phyloP scores from a whole-genome alignment of 2,329 filamentous ascomycete species.

The Phialocephala sp. region DNA sequence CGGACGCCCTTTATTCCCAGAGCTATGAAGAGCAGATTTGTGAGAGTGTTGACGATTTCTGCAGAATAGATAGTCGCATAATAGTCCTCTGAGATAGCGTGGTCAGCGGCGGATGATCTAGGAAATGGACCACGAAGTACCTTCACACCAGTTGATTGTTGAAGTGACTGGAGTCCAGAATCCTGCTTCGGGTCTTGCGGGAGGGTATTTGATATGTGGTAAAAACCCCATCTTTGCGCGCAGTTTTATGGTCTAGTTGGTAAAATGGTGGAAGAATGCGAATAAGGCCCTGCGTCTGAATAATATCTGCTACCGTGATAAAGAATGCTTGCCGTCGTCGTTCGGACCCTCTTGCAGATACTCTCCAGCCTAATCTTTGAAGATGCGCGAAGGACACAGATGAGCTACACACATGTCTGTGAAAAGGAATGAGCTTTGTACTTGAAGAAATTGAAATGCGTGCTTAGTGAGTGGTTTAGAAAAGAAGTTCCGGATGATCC shows the following conservation, averaged over 20 bases:
- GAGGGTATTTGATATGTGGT: conserved; percentile 44
- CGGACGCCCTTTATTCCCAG: conserved; percentile 77
- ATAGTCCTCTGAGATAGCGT: conserved; percentile 62
- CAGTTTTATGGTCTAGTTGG: neutral
- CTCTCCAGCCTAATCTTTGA: conserved; percentile 7
- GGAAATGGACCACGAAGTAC: conserved; percentile 48
- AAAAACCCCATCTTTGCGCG: conserved; percentile 35
- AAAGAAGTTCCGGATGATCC: neutral
- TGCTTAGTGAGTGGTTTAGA: conserved; percentile 11
- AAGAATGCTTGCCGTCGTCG: conserved; percentile 12
- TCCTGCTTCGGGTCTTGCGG: conserved; percentile 37
- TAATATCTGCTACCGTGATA: conserved; percentile 9
- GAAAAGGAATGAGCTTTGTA: conserved; percentile 17
- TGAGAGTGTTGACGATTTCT: conserved; percentile 80
- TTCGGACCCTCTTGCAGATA: conserved; percentile 5
- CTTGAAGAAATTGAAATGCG: conserved; percentile 15
- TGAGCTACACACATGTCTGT: neutral
- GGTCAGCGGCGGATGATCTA: conserved; percentile 11
- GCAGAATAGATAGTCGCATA: conserved; percentile 77
- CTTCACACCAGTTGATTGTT: conserved; percentile 75
- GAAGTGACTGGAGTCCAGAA: conserved; percentile 45
- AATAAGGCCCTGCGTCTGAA: neutral
- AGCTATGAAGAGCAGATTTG: conserved; percentile 81
- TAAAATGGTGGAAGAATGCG: neutral
- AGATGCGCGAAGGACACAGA: neutral